phyloP scores from a whole-genome alignment of 345 rosid genomes.

The Draba incana region DNA sequence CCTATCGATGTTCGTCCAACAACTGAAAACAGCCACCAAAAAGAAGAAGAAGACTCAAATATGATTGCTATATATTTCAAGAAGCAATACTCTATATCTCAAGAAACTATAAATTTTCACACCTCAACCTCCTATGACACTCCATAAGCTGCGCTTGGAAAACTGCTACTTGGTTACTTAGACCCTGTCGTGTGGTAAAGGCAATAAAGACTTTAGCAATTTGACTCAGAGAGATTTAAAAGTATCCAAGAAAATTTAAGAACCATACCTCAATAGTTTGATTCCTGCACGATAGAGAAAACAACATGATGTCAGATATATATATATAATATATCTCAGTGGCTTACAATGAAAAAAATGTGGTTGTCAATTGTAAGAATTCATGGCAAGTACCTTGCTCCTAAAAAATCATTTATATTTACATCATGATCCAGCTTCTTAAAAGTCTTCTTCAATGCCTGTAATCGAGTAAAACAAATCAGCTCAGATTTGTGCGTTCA shows the following conservation, averaged over 20 bases:
- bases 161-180: slow-evolving; percentile 62
- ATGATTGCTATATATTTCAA: not conserved
- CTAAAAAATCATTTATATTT: slow-evolving; percentile 76
- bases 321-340: no score
- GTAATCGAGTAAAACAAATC: slow-evolving; percentile 39
- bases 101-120: slow-evolving; percentile 33
- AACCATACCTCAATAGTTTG: slow-evolving; percentile 72
- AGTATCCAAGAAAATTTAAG: slow-evolving; percentile 12
- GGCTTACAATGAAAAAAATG: slow-evolving; percentile 15
- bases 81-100: slow-evolving; percentile 3
- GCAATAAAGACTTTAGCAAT: slow-evolving; percentile 27
- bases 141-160: slow-evolving; percentile 67
- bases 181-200: slow-evolving; percentile 54
- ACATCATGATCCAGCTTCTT: slow-evolving; percentile 94
- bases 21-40: slow-evolving; percentile 54
- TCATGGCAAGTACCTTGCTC: slow-evolving; percentile 57
- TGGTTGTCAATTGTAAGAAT: slow-evolving; percentile 15
- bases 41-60: not conserved
- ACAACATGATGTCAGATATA: slow-evolving; percentile 32
- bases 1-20: slow-evolving; percentile 71
- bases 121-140: slow-evolving; percentile 81
- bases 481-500: slow-evolving; percentile 12
- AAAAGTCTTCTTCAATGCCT: slow-evolving; percentile 90
- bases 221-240: slow-evolving; percentile 20
- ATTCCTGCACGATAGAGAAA: slow-evolving; percentile 53